Conservation (phyloP, 371 early-diverging fungal species). For the Mucor racemosus region DNA sequence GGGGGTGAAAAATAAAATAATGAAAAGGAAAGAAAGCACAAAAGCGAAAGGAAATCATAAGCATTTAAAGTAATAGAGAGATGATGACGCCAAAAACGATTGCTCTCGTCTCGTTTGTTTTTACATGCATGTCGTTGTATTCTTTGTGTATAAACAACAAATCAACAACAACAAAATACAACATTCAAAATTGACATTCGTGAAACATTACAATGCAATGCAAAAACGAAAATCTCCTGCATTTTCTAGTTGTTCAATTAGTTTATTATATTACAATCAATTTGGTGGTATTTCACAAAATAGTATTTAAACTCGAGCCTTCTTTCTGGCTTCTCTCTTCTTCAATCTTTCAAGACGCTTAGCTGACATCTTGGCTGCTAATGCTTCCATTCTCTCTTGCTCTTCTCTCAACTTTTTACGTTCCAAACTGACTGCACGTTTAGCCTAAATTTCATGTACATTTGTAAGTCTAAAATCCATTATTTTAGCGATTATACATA, state of each 20-base stretch:
- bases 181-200: slow-evolving; percentile 17
- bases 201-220: slow-evolving; percentile 18
- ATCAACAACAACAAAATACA: slow-evolving; percentile 10
- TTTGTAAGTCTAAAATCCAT: too few relatives aligned
- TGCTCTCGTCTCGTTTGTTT: slow-evolving; percentile 11
- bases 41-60: not conserved
- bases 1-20: not conserved
- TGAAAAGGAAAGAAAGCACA: slow-evolving; percentile 4
- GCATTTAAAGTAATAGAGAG: not conserved
- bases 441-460: slow-evolving; percentile 41
- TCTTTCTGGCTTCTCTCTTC: slow-evolving; percentile 35
- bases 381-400: slow-evolving; percentile 60
- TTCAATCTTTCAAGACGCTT: slow-evolving; percentile 35
- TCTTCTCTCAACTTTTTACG: slow-evolving; percentile 66
- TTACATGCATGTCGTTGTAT: slow-evolving; percentile 10
- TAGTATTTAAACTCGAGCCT: slow-evolving; percentile 29
- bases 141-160: slow-evolving; percentile 10
- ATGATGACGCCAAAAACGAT: slow-evolving; percentile 12
- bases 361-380: slow-evolving; percentile 47
- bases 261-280: slow-evolving; percentile 4
- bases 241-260: slow-evolving; percentile 10
- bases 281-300: slow-evolving; percentile 3
- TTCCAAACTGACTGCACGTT: slow-evolving; percentile 62
- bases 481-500: slow-evolving; percentile 19
- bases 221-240: slow-evolving; percentile 7